These are phyloP conservation scores for Anaeromyces robustus DNA, from an alignment of 192 early-diverging fungal species.

Conservation along the genomic window DNA sequence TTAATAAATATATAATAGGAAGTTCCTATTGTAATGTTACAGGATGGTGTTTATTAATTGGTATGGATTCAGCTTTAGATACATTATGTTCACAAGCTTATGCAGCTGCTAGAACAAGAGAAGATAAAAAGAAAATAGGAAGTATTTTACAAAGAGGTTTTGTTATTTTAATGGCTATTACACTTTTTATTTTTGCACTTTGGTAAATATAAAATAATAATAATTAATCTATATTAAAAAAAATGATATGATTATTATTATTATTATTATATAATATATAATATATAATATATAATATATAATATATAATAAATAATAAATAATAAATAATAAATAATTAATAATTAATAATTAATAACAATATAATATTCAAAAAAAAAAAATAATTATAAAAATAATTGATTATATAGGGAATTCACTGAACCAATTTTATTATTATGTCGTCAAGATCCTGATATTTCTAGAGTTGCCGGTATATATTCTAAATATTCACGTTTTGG, in stretches of 20 bases:
- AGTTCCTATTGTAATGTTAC: conserved; percentile 21
- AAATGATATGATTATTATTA: too few relatives aligned
- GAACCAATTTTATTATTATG: conserved; percentile 48
- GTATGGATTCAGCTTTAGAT: conserved; percentile 56
- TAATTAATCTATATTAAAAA: too few relatives aligned
- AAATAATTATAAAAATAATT: too few relatives aligned
- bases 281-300: too few relatives aligned
- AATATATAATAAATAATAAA: conserved; percentile 22
- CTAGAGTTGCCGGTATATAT: conserved; percentile 51
- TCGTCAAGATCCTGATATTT: conserved; percentile 58
- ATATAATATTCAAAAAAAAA: too few relatives aligned
- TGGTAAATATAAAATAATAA: too few relatives aligned
- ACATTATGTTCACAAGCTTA: conserved; percentile 60
- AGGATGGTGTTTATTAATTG: conserved; percentile 49
- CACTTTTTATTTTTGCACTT: conserved; percentile 49
- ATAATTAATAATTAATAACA: too few relatives aligned
- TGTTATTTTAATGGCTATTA: conserved; percentile 57
- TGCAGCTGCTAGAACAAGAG: conserved; percentile 30
- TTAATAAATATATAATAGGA: too few relatives aligned
- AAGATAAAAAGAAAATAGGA: conserved; percentile 8
- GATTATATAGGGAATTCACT: conserved; percentile 31
- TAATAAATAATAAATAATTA: too few relatives aligned
- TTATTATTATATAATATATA: too few relatives aligned
- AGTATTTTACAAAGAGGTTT: conserved; percentile 47
- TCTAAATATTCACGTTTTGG: conserved; percentile 53